These are phyloP conservation scores for Oehlia diaphana DNA, from an alignment of 192 early-diverging fungal species.

Conservation along the genomic window DNA sequence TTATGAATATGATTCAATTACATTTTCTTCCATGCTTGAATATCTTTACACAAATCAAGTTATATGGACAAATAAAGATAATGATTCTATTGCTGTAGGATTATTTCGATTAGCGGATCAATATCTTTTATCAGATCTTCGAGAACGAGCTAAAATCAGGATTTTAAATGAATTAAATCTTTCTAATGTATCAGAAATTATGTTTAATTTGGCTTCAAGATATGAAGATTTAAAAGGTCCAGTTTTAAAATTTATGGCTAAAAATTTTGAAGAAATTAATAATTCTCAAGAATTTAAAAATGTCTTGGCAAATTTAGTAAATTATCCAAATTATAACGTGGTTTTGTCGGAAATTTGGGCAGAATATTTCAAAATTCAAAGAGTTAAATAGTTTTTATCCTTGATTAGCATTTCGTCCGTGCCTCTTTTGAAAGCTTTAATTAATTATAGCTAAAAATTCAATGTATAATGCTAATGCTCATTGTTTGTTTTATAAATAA, in stretches of 20 bases:
- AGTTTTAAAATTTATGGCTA: slow-evolving; percentile 15
- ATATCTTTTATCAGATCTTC: slow-evolving; percentile 15
- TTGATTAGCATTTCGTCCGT: too few species aligned
- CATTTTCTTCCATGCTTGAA: neutral
- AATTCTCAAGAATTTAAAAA: slow-evolving; percentile 6
- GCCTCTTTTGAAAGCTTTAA: too few species aligned
- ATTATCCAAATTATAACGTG: too few species aligned
- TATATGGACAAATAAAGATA: neutral
- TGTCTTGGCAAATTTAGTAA: neutral
- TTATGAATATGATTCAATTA: neutral
- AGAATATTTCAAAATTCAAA: too few species aligned
- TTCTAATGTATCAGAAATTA: neutral
- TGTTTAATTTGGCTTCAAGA: neutral
- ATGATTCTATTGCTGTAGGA: neutral
- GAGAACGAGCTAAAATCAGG: slow-evolving; percentile 5
- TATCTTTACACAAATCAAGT: neutral
- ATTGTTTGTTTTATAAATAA: too few species aligned
- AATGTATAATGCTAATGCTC: too few species aligned
- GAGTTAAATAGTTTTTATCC: too few species aligned
- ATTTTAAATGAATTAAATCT: slow-evolving; percentile 12
- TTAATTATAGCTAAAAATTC: too few species aligned
- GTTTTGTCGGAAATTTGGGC: too few species aligned
- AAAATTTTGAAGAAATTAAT: slow-evolving; percentile 5
- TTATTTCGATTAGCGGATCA: slow-evolving; percentile 14
- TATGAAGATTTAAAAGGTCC: slow-evolving; percentile 13